Base-by-base conservation (phyloP, 2,329 filamentous ascomycete species). In the Chalaropsis ovoidea region DNA sequence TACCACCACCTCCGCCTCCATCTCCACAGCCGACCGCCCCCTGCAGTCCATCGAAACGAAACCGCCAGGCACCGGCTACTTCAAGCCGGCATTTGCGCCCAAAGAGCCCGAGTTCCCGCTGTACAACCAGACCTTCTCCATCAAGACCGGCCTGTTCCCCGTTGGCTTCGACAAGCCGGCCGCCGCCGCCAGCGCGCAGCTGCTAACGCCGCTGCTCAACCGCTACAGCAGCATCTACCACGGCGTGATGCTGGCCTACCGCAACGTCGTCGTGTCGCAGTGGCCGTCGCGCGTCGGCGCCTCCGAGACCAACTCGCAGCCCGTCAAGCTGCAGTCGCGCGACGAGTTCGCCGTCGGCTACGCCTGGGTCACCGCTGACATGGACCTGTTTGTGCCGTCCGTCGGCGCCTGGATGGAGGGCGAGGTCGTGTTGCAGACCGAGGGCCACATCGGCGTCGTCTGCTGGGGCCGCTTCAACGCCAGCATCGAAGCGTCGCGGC, bases 391-490 rank as follows among this genome's bases (percentile, higher is more conserved):
- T 73, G 82, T 87, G 41, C 93, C 94, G 0, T 79, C 81, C 64
- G 82, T 83, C 58, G 89, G 89, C 43, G 84, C 86, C 8, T 85
- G 82, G 75, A 82, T 97, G 72, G 86, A 92, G 70, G 94, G 90
- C 11, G 86, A 82, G 70, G 82, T 96, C 65, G 94, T 93, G 71
- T 79, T 96, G 39, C 90, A 95, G 73, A 93, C 88, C 61, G 89
- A 94, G 70, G 90, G 90, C 6, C 90, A 96, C 72, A 81, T 99
- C 6, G 92, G 93, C 22, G 82, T 96, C 2, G 85, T 95, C 11
- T 94, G 90, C 74, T 92, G 90, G 76, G 93, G 93, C 74, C 84
- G 90, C 69, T 97, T 97, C 80, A 95, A 94, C 70, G 89, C 93
- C 0, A 90, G 87, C 54, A 89, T 99, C 67, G 88, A 93, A 71